These are phyloP conservation scores for Solanum peruvianum DNA, from an alignment of 257 asterid genomes.

Conservation along the genomic window DNA sequence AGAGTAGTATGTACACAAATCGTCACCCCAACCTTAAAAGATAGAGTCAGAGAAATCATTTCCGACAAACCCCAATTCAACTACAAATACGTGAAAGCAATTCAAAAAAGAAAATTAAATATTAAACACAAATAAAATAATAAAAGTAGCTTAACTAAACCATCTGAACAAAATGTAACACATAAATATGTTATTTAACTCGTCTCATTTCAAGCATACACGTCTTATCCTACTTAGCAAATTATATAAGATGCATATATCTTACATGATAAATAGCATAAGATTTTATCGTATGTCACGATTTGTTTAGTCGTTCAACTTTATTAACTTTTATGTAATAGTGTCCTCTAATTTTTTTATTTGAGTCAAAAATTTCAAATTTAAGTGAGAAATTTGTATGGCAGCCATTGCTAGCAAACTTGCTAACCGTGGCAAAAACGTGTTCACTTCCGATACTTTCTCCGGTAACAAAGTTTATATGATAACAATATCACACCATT, in stretches of 20 bases:
- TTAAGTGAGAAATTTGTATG: not conserved
- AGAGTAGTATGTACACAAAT: not conserved
- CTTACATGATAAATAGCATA: not conserved
- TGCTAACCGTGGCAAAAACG: not conserved
- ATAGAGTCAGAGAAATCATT: not conserved
- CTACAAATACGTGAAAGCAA: not conserved
- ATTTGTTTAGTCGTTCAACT: not conserved
- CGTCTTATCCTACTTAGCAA: not conserved
- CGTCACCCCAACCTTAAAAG: not conserved
- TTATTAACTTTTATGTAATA: not conserved
- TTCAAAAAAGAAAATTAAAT: not conserved
- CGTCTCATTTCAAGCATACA: rapidly evolving
- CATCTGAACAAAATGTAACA: not conserved
- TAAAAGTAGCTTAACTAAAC: not conserved
- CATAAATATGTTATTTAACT: not conserved
- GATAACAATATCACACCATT: not conserved
- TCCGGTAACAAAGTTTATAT: not conserved
- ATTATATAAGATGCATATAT: not conserved
- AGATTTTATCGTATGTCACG: rapidly evolving
- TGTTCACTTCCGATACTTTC: not conserved
- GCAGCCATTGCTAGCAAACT: not conserved
- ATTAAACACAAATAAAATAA: not conserved
- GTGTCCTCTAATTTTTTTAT: not conserved
- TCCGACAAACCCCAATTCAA: rapidly evolving
- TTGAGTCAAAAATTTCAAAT: not conserved